These are phyloP conservation scores for Buxus sempervirens DNA, from an alignment of 164 flowering plant genomes.

Conservation along the genomic window DNA sequence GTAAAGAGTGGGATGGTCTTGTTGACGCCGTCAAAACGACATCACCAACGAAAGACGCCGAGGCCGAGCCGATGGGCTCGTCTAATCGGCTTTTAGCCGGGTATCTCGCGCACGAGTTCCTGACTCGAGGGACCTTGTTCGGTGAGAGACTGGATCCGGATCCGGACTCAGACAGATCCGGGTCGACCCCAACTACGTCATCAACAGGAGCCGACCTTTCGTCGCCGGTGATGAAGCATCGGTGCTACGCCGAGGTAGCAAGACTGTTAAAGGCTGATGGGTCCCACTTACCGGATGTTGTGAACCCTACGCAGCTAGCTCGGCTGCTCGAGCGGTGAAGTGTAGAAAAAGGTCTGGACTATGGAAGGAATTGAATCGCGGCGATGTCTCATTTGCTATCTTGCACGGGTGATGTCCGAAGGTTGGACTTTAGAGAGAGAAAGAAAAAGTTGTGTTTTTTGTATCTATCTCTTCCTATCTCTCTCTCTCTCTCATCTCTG, in stretches of 20 bases:
- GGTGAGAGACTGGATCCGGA: slow-evolving; percentile 67
- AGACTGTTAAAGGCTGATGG: slow-evolving; percentile 53
- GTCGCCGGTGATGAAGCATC: slow-evolving; percentile 8
- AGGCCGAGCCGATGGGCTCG: slow-evolving; percentile 22
- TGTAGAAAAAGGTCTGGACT: too few relatives aligned
- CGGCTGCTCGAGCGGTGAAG: slow-evolving; percentile 63
- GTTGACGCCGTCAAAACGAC: slow-evolving; percentile 21
- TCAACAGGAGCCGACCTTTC: slow-evolving; percentile 7
- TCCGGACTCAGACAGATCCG: slow-evolving; percentile 48
- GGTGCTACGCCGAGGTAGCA: slow-evolving; percentile 64
- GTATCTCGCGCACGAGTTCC: slow-evolving; percentile 74
- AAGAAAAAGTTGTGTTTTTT: too few relatives aligned
- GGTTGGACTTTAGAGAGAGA: too few relatives aligned
- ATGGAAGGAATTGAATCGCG: too few relatives aligned
- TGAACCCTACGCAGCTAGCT: slow-evolving; percentile 81
- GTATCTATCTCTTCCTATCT: too few relatives aligned
- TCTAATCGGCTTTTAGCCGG: slow-evolving; percentile 76
- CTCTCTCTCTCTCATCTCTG: too few relatives aligned
- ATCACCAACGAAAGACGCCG: slow-evolving; percentile 8
- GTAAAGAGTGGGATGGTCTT: slow-evolving; percentile 41
- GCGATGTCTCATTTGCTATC: too few relatives aligned
- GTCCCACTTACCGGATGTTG: slow-evolving; percentile 67
- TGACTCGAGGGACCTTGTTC: slow-evolving; percentile 61
- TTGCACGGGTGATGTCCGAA: too few relatives aligned
- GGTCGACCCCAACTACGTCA: slow-evolving; percentile 27